Evolutionary conservation across 192 early-diverging fungal species (phyloP), one percentile per base, ranked within the genome.

Genomic region (Entophlyctis helioformis): DNA sequence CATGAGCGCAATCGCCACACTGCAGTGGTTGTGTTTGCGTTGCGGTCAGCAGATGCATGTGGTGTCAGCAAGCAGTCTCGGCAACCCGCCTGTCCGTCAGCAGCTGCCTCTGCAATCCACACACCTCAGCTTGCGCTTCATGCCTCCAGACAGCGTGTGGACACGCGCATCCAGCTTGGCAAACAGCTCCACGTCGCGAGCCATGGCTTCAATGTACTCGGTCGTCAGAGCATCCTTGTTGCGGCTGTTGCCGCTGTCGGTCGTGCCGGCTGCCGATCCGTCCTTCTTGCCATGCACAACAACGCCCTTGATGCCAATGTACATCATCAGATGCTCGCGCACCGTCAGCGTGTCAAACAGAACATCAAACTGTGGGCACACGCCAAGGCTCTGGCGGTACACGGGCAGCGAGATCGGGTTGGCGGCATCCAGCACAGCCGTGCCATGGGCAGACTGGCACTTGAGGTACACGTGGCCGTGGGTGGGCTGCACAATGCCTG

Each of bases 311-410:
- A 80, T 63, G 2, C 50, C 51, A 1, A 67, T 64, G 45, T 60
- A 71, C 13, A 77, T 28, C 7, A 56, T 29, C 33, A 80, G 28
- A 18, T 67, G 64, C 38, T 80, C 66, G 44, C 59, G 57, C 11
- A 60, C 60, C 0, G 77, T 72, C 33, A 77, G 48, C 0, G 36
- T 59, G 0, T 59, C 57, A 37, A 59, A 69, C 9, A 77, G 46
- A 4, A 70, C 59, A 41, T 77, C 69, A 32, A 68, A 60, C 44
- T 80, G 77, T 28, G 74, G 77, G 39, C 74, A 80, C 13, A 74
- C 46, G 11, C 72, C 67, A 44, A 62, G 32, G 16, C 28, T 45
- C 32, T 40, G 12, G 16, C 51, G 51, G 24, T 18, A 35, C 26
- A 8, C 29, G 4, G 4, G 6, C 6, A 31, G 29, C 29, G 29